Evolutionary conservation across 768 basidiomycete species (phyloP), one percentile per base, ranked within the genome.

Genomic region (Naganishia vaughanmartiniae): DNA sequence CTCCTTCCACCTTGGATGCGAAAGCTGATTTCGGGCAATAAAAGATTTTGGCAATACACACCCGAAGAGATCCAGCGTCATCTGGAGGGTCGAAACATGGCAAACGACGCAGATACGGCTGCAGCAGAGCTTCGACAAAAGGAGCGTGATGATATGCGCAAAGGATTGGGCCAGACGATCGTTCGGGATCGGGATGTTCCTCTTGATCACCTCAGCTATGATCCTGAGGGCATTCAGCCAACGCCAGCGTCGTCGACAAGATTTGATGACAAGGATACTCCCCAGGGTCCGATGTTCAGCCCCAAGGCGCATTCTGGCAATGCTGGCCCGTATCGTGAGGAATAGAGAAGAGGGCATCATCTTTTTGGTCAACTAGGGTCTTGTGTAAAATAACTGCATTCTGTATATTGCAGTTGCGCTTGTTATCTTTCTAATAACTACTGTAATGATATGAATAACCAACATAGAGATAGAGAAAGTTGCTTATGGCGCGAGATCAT

Each of bases 1-100:
- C 54, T 78, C 24, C 54, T 78, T 2, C 77, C 77, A 39, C 77
- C 77, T 0, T 78, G 77, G 77, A 57, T 76, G 68, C 70, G 77
- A 63, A 78, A 78, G 58, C 51, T 76, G 5, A 14, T 75, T 5
- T 73, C 66, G 26, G 77, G 77, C 17, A 75, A 78, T 65, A 71
- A 66, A 31, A 68, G 69, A 56, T 78, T 78, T 75, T 78, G 75
- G 75, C 70, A 48, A 5, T 76, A 74, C 56, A 78, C 77, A 3
- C 74, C 74, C 0, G 77, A 76, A 57, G 77, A 78, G 71, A 76
- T 78, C 26, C 53, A 76, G 56, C 54, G 74, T 30, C 72, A 70
- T 65, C 56, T 78, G 34, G 77, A 78, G 34, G 77, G 77, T 9
- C 66, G 74, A 54, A 53, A 66, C 10, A 74, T 75, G 71, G 74